phyloP scores from a whole-genome alignment of 2,329 filamentous ascomycete genomes.

The Hysterium pulicare region DNA sequence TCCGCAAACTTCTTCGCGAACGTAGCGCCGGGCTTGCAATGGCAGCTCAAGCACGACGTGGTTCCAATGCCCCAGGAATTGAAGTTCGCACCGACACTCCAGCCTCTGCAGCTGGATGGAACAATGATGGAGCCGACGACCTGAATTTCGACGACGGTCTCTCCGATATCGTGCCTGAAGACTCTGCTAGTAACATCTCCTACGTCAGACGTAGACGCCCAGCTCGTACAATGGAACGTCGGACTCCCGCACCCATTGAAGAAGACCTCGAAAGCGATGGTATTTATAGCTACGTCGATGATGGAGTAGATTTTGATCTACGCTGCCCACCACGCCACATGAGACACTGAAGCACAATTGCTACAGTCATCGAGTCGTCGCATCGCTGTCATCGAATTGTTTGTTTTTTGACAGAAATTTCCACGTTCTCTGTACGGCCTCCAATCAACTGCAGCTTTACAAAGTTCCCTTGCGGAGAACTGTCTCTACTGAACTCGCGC shows the following conservation, averaged over 20 bases:
- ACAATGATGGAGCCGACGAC: slow-evolving; percentile 24
- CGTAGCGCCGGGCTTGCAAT: slow-evolving; percentile 73
- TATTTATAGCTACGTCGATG: too few species aligned
- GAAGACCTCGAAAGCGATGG: slow-evolving; percentile 59
- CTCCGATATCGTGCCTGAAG: slow-evolving; percentile 66
- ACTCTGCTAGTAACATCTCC: slow-evolving; percentile 77
- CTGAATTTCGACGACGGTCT: slow-evolving; percentile 39
- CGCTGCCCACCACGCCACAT: too few species aligned
- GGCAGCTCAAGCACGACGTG: slow-evolving; percentile 58
- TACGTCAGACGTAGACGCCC: slow-evolving; percentile 65
- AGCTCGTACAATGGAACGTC: slow-evolving; percentile 64
- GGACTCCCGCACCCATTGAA: slow-evolving; percentile 69
- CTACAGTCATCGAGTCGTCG: too few species aligned
- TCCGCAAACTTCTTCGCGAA: slow-evolving; percentile 75
- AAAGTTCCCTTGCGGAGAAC: too few species aligned
- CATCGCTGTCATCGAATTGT: too few species aligned
- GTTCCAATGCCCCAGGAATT: slow-evolving; percentile 39
- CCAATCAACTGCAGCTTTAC: too few species aligned
- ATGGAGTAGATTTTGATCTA: too few species aligned
- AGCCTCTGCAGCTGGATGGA: slow-evolving; percentile 39
- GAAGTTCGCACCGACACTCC: slow-evolving; percentile 50
- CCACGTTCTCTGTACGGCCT: too few species aligned
- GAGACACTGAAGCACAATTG: too few species aligned
- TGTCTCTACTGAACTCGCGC: too few species aligned
- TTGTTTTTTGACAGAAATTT: too few species aligned